Evolutionary conservation across 2,329 filamentous ascomycete species (phyloP).

Genomic region (Allantophomopsis lycopodina): DNA sequence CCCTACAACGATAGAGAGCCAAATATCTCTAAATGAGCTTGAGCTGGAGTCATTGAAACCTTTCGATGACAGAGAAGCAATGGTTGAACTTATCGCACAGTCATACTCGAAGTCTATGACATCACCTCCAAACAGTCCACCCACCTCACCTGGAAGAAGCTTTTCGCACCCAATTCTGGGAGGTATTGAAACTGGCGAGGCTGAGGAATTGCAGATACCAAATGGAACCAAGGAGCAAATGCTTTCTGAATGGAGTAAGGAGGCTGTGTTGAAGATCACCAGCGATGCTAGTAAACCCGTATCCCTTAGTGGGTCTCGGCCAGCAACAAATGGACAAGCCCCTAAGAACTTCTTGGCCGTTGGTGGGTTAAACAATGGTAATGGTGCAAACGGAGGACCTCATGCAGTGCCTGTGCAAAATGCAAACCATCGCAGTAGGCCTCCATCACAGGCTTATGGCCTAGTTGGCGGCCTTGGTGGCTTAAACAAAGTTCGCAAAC

Average conservation of each 20-base stretch:
- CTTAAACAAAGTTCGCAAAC: slow-evolving; percentile 35
- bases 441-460: slow-evolving; percentile 15
- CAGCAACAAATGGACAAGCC: slow-evolving; percentile 37
- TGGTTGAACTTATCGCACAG: slow-evolving; percentile 62
- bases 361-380: slow-evolving; percentile 30
- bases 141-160: slow-evolving; percentile 52
- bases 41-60: slow-evolving; percentile 54
- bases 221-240: slow-evolving; percentile 59
- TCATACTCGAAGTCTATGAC: slow-evolving; percentile 50
- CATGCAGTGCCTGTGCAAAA: slow-evolving; percentile 28
- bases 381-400: slow-evolving; percentile 20
- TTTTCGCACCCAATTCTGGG: slow-evolving; percentile 48
- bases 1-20: slow-evolving; percentile 27
- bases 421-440: slow-evolving; percentile 9
- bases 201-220: slow-evolving; percentile 41
- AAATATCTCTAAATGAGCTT: slow-evolving; percentile 31
- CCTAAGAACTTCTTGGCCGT: slow-evolving; percentile 42
- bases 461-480: slow-evolving; percentile 19
- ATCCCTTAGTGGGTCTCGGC: slow-evolving; percentile 64
- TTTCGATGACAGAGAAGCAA: slow-evolving; percentile 57
- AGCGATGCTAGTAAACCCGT: slow-evolving; percentile 57
- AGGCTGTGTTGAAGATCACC: slow-evolving; percentile 53
- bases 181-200: slow-evolving; percentile 24
- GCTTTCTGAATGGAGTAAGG: slow-evolving; percentile 67
- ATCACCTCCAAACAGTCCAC: slow-evolving; percentile 57